These are phyloP conservation scores for Theobroma grandiflorum DNA, from an alignment of 441 rosid species.

Conservation along the genomic window DNA sequence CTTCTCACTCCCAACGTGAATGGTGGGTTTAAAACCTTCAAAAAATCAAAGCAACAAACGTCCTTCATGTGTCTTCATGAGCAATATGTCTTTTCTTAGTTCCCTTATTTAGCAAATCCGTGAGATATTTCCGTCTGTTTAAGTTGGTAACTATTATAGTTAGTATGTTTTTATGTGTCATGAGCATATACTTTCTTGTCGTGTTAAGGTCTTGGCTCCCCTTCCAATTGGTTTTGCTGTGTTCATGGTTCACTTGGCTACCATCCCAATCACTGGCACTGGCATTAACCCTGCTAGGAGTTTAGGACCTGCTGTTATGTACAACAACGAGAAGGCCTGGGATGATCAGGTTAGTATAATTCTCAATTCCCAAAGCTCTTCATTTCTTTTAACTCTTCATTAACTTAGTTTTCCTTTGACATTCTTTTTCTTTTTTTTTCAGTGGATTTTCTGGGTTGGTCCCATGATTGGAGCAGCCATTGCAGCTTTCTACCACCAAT, in stretches of 20 bases:
- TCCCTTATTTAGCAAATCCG: background rate
- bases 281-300: constrained; percentile 97
- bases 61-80: background rate
- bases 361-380: background rate
- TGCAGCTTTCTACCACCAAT: constrained; percentile 91
- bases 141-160: background rate
- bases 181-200: background rate
- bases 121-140: background rate
- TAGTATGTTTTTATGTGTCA: background rate
- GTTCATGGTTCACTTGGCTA: constrained; percentile 89
- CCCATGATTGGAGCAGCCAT: constrained; percentile 87
- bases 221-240: constrained; percentile 94
- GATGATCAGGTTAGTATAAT: constrained; percentile 67
- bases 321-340: constrained; percentile 70
- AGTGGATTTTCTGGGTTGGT: constrained; percentile 97
- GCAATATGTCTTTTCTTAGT: background rate
- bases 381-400: background rate
- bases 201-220: constrained; percentile 77
- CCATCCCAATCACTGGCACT: constrained; percentile 90
- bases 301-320: constrained; percentile 85
- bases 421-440: constrained; percentile 9
- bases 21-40: background rate
- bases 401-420: background rate
- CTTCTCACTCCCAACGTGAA: background rate
- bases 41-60: background rate